Evolutionary conservation across 495 filamentous ascomycete genomes (phyloP), one percentile per base, ranked within the genome.

Genomic region (Penicillium cinerascens): DNA sequence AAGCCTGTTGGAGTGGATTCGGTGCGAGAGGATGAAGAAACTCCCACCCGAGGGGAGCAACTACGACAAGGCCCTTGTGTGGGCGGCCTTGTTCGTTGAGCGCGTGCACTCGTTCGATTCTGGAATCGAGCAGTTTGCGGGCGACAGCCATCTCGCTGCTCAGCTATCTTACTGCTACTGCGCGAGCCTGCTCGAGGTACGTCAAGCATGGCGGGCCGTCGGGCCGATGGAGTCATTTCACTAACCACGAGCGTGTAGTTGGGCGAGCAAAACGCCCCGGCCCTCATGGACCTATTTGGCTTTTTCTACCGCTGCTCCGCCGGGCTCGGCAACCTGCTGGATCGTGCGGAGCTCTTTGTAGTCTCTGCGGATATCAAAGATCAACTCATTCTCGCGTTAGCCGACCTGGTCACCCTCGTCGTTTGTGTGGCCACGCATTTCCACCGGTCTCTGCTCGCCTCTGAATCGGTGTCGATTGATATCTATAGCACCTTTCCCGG

Each of bases 291-390:
- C 18, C 42, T 59, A 4, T 68, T 68, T 25, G 59, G 58, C 1
- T 64, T 68, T 38, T 66, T 68, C 44, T 60, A 60, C 44, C 47
- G 55, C 33, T 63, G 54, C 18, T 68, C 65, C 0, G 42, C 54
- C n/a, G 45, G 42, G 0, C 44, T 68, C 2, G 63, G 54, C 1
- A 64, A 65, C 38, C 48, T 68, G 8, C 49, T 68, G 18, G 58
- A 61, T 27, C 62, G 65, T 4, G 51, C 55, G 0, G 65, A 68
- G 49, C 44, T 68, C 25, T 68, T 68, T 35, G 25, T 45, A 1
- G 63, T 65, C 6, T 68, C 65, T 4, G 55, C 59, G 40, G 56
- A 59, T 16, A 68, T 66, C 54, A 68, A 66, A 43, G 63, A 68
- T 25, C 65, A 68, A 44, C 49, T 68, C 1, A 44, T 65, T 9